These are phyloP conservation scores for Infundibulicybe gibba DNA, from an alignment of 768 basidiomycete genomes.

Conservation along the genomic window DNA sequence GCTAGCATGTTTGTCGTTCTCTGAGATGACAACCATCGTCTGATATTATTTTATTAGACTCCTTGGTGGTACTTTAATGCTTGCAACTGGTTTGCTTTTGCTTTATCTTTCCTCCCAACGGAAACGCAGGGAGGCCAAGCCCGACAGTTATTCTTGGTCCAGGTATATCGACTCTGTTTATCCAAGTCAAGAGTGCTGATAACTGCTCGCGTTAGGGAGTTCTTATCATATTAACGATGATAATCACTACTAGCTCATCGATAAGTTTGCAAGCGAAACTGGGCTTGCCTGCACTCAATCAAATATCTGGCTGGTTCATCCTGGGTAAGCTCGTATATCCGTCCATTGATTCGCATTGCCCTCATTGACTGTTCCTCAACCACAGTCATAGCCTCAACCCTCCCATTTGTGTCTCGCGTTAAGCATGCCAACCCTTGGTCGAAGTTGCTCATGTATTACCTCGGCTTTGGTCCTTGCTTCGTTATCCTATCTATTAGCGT, in stretches of 20 bases:
- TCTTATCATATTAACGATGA: constrained; percentile 43
- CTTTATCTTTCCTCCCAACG: constrained; percentile 4
- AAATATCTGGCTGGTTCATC: constrained; percentile 60
- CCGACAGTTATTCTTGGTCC: constrained; percentile 2
- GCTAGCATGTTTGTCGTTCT: constrained; percentile 47
- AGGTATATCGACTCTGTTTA: constrained; percentile 13
- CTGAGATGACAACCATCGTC: neutral
- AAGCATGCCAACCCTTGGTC: constrained; percentile 36
- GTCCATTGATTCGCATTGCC: too few species aligned
- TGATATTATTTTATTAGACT: constrained; percentile 25
- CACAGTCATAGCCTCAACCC: constrained; percentile 44
- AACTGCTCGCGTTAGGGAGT: constrained; percentile 27
- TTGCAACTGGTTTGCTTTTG: constrained; percentile 27
- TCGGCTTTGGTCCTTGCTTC: constrained; percentile 73
- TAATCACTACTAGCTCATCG: constrained; percentile 56
- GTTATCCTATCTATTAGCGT: constrained; percentile 78
- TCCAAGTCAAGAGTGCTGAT: too few species aligned
- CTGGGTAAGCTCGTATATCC: constrained; percentile 41
- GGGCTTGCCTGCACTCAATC: constrained; percentile 61
- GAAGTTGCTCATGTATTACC: constrained; percentile 59
- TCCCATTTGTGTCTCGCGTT: constrained; percentile 42
- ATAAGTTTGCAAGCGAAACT: constrained; percentile 57
- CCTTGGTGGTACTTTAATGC: constrained; percentile 43
- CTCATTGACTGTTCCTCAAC: neutral
- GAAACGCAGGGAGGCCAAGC: constrained; percentile 1